A percentile compares a stretch with the other conserved stretches of the same genome.
Evolutionary conservation across 805 yeast genomes (phyloP).

Genomic region (Yarrowia bubula): DNA sequence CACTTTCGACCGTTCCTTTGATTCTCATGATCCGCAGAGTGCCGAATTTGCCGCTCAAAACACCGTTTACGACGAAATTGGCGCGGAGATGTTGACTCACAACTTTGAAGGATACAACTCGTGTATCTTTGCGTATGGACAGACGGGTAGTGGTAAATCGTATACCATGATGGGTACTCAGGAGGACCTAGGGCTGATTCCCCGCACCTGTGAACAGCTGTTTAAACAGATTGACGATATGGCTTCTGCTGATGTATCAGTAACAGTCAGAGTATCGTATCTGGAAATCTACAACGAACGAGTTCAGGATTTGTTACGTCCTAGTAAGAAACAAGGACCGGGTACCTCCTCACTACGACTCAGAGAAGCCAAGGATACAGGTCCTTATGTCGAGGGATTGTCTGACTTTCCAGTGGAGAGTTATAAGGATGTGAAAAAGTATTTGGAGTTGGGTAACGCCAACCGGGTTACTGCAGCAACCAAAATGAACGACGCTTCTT

Average conservation of each 20-base stretch:
- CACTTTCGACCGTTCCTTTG: constrained; percentile 52
- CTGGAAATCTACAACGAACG: constrained; percentile 78
- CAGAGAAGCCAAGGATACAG: constrained; percentile 62
- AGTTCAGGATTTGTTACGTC: constrained; percentile 58
- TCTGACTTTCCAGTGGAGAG: constrained; percentile 51
- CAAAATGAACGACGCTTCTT: constrained; percentile 65
- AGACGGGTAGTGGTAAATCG: constrained; percentile 82
- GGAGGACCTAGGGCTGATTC: constrained; percentile 61
- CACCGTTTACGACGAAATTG: constrained; percentile 53
- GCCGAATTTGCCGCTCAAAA: constrained; percentile 48
- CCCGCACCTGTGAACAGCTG: constrained; percentile 55
- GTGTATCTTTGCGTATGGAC: constrained; percentile 76
- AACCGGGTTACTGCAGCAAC: constrained; percentile 70
- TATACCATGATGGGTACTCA: constrained; percentile 71
- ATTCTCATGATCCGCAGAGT: constrained; percentile 46
- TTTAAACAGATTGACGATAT: constrained; percentile 46
- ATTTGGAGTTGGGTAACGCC: constrained; percentile 52
- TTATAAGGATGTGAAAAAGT: constrained; percentile 50
- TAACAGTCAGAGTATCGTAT: constrained; percentile 55
- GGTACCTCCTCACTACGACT: constrained; percentile 44
- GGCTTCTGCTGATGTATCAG: constrained; percentile 42
- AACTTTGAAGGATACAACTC: constrained; percentile 69
- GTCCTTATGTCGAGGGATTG: constrained; percentile 72
- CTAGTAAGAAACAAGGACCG: constrained; percentile 5
- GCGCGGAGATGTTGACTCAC: constrained; percentile 59